A percentile compares a stretch with the other conserved stretches of the same genome.
Conservation (phyloP, 139 green algal genomes). For the Picochlorum sp. region DNA sequence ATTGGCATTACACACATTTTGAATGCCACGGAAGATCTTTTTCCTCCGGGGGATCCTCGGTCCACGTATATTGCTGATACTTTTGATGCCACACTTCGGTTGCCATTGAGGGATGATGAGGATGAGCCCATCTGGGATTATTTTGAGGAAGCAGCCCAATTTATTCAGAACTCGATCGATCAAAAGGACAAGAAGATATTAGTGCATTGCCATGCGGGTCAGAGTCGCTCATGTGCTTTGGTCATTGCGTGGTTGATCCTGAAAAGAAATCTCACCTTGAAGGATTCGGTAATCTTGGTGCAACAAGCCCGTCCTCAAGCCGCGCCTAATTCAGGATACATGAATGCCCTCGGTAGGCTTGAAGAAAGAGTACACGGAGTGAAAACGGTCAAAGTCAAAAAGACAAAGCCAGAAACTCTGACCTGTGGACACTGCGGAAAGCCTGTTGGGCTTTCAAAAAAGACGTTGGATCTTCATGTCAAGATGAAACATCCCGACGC, state of each 20-base stretch:
- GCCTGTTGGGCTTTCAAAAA: slow-evolving; percentile 49
- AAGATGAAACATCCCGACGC: slow-evolving; percentile 45
- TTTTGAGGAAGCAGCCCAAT: slow-evolving; percentile 43
- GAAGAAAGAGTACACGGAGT: slow-evolving; percentile 53
- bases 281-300: slow-evolving; percentile 44
- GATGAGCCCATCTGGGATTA: slow-evolving; percentile 61
- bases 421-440: slow-evolving; percentile 59
- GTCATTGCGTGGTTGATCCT: slow-evolving; percentile 30
- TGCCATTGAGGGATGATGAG: slow-evolving; percentile 64
- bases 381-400: slow-evolving; percentile 45
- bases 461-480: slow-evolving; percentile 62
- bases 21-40: slow-evolving; percentile 62
- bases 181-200: slow-evolving; percentile 42
- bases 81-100: slow-evolving; percentile 19
- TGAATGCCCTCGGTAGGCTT: slow-evolving; percentile 48
- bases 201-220: slow-evolving; percentile 87
- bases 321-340: slow-evolving; percentile 75
- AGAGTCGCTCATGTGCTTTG: slow-evolving; percentile 45
- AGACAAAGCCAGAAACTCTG: slow-evolving; percentile 44
- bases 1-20: slow-evolving; percentile 80
- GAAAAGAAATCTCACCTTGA: slow-evolving; percentile 37
- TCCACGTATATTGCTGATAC: not conserved
- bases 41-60: not conserved
- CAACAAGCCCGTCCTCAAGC: slow-evolving; percentile 38
- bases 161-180: slow-evolving; percentile 53